Evolutionary conservation across 768 basidiomycete species (phyloP), one percentile per base, ranked within the genome.

Genomic region (Pisolithus orientalis): DNA sequence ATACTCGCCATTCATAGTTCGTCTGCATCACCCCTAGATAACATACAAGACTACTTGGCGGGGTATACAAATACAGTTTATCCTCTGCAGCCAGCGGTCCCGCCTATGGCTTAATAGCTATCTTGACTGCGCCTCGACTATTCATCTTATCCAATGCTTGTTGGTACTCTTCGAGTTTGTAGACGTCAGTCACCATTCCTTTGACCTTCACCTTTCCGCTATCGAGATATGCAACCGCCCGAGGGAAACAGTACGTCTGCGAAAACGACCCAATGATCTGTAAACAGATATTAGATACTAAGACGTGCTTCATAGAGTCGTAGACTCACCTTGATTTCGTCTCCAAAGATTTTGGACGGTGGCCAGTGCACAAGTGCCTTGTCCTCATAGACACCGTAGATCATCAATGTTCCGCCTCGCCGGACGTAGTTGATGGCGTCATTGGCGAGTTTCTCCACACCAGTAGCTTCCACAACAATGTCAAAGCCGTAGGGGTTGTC

Each of bases 191-290:
- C 27, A 89, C 85, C 75, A 91, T 87, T n/a, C 87, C 88, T 65
- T 85, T 84, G 24, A 87, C 80, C 50, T 75, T 85, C 61, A 94
- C 75, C 71, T 91, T 93, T 6, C 89, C 88, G 57, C 82, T 81
- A 60, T 95, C 92, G 17, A 95, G 81, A 66, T 94, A 94, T 11
- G 84, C 87, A 34, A 95, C 82, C 2, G 92, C 90, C 5, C 92
- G 84, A 42, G 91, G 90, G 84, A 95, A 94, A 69, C 91, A 93
- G 70, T 75, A 84, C 1, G 84, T 84, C 58, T 94, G 92, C 8
- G 91, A 87, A 74, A 93, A 94, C 1, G 91, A 94, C 11, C 91
- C 90, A 53, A 93, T 89, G 59, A 93, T 92, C 87, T 90, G 50
- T 37, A 29, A 29, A 49, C 46, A 11, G 0, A 52, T 44, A 40